These are phyloP conservation scores for Coemansia sp. DNA, from an alignment of 192 early-diverging fungal genomes.

Conservation along the genomic window DNA sequence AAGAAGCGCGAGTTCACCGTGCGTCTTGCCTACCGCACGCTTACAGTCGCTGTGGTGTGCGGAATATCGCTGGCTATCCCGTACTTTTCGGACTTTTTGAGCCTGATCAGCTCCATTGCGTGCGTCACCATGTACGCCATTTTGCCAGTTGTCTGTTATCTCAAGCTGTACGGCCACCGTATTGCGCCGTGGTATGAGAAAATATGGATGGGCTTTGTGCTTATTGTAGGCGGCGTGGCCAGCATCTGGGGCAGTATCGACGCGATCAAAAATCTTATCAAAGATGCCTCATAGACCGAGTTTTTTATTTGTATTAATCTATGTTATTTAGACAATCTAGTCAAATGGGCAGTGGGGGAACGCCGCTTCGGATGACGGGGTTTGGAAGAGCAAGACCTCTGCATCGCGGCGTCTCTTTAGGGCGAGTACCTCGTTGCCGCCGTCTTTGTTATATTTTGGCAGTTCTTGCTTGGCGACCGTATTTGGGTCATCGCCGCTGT, in stretches of 20 bases:
- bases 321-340: neutral
- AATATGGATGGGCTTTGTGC: slow-evolving; percentile 55
- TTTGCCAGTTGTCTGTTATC: slow-evolving; percentile 72
- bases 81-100: slow-evolving; percentile 75
- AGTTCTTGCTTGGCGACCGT: slow-evolving; percentile 31
- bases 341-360: neutral
- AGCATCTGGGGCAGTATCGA: slow-evolving; percentile 66
- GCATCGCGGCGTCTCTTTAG: slow-evolving; percentile 18
- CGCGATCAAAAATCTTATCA: slow-evolving; percentile 61
- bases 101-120: slow-evolving; percentile 71
- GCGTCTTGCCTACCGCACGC: slow-evolving; percentile 56
- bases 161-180: slow-evolving; percentile 63
- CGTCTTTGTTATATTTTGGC: slow-evolving; percentile 25
- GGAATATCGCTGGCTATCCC: slow-evolving; percentile 67
- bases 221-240: slow-evolving; percentile 58
- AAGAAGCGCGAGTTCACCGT: slow-evolving; percentile 54
- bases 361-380: neutral
- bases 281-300: slow-evolving; percentile 26
- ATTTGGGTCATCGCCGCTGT: slow-evolving; percentile 14
- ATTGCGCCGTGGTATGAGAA: slow-evolving; percentile 41
- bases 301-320: neutral
- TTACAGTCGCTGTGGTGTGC: slow-evolving; percentile 57
- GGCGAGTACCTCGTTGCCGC: slow-evolving; percentile 12
- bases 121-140: slow-evolving; percentile 70
- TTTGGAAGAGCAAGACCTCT: slow-evolving; percentile 23